A percentile compares a stretch with the other conserved stretches of the same genome.
These are phyloP conservation scores for Hibiscus trionum DNA, from an alignment of 345 rosid genomes.

Conservation along the genomic window DNA sequence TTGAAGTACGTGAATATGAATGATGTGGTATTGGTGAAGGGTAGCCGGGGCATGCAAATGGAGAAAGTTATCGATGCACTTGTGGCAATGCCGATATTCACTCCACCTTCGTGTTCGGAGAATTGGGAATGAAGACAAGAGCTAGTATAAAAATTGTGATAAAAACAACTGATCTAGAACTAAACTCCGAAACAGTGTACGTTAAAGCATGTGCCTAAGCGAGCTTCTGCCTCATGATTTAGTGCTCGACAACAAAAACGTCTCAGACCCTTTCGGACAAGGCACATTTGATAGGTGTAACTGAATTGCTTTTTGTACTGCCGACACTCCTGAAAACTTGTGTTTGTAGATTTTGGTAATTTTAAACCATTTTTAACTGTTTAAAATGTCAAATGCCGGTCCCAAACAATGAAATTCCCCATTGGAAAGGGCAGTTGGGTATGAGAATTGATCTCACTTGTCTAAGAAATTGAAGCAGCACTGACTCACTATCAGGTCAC, in stretches of 20 bases:
- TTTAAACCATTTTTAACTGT: not conserved
- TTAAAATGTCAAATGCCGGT: not conserved
- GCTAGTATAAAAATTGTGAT: not conserved
- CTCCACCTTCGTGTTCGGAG: not conserved
- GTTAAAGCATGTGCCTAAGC: not conserved
- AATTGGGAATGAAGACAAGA: not conserved
- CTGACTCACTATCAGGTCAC: no score
- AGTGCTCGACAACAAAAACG: not conserved
- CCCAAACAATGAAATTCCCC: no score
- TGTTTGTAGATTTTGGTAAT: no score
- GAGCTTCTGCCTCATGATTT: not conserved
- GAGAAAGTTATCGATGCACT: conserved; percentile 19
- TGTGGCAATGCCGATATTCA: not conserved
- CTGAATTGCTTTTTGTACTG: not conserved
- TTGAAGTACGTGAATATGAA: conserved; percentile 12
- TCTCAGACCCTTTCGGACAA: not conserved
- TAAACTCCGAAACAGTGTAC: not conserved
- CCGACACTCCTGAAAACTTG: no score
- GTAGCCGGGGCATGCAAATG: conserved; percentile 24
- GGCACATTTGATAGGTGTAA: not conserved
- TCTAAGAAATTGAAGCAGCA: not conserved
- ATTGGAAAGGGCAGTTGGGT: no score
- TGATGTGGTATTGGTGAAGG: conserved; percentile 27
- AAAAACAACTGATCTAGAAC: not conserved
- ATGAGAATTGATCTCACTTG: no score